A percentile compares a stretch with the other conserved stretches of the same genome.
Conservation (phyloP, 176 grass and related monocot genomes). For the Ampelocalamus luodianensis region DNA sequence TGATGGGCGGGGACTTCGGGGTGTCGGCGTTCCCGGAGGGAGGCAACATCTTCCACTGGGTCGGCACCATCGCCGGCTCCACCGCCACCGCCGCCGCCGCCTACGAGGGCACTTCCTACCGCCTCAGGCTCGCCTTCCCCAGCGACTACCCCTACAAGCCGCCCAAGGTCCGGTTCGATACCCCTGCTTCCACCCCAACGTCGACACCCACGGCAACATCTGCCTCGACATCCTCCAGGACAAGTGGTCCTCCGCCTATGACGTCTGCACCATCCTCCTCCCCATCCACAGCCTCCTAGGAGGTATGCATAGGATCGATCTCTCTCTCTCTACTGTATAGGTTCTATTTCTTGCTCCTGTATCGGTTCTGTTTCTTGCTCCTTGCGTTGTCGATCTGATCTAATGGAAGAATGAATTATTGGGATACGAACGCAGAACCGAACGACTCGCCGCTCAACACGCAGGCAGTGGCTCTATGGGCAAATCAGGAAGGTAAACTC, state of each 20-base stretch:
- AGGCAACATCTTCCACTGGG: too few relatives aligned
- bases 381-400: background rate
- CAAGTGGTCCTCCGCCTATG: slow-evolving; percentile 96
- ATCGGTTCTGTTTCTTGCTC: background rate
- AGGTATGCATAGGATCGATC: slow-evolving; percentile 29
- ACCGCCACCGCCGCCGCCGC: too few relatives aligned
- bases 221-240: slow-evolving; percentile 70
- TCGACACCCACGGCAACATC: too few relatives aligned
- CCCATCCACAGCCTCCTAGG: slow-evolving; percentile 95
- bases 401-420: background rate
- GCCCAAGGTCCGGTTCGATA: slow-evolving; percentile 93
- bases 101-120: slow-evolving; percentile 80
- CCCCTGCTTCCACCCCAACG: too few relatives aligned
- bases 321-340: too few relatives aligned
- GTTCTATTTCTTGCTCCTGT: too few relatives aligned
- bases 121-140: slow-evolving; percentile 72
- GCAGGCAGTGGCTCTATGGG: too few relatives aligned
- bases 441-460: too few relatives aligned
- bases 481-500: too few relatives aligned
- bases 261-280: slow-evolving; percentile 94
- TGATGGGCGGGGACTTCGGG: too few relatives aligned
- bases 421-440: slow-evolving; percentile 59
- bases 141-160: slow-evolving; percentile 91
- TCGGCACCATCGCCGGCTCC: too few relatives aligned
- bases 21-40: too few relatives aligned